Conservation (phyloP, 2,329 filamentous ascomycete species). For the Xenoacremonium recifei region DNA sequence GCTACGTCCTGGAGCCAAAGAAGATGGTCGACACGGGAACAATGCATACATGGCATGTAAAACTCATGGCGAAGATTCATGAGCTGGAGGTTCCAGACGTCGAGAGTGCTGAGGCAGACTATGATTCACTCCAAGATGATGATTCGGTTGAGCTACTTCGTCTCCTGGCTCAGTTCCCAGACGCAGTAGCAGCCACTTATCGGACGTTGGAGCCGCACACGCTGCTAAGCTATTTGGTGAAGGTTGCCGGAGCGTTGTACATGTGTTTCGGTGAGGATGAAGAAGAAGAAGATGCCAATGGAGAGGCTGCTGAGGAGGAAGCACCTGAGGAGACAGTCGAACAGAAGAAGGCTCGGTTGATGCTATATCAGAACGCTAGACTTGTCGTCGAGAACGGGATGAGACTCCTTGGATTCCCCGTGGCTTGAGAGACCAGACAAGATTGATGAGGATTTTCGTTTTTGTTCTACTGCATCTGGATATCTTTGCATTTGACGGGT, state of each 20-base stretch:
- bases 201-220: slow-evolving; percentile 66
- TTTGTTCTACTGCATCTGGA: too few relatives aligned
- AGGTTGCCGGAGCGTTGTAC: slow-evolving; percentile 5
- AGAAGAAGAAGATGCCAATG: neutral
- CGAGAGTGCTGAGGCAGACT: too few relatives aligned
- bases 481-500: too few relatives aligned
- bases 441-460: too few relatives aligned
- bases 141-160: slow-evolving; percentile 43
- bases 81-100: neutral
- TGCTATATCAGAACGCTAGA: slow-evolving; percentile 9
- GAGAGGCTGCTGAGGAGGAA: neutral
- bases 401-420: slow-evolving; percentile 11
- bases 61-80: neutral
- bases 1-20: slow-evolving; percentile 18
- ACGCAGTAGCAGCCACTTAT: slow-evolving; percentile 59
- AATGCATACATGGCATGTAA: slow-evolving; percentile 1
- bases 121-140: slow-evolving; percentile 1
- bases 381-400: slow-evolving; percentile 12
- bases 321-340: neutral
- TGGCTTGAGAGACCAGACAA: too few relatives aligned
- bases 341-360: slow-evolving; percentile 2
- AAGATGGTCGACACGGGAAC: slow-evolving; percentile 5
- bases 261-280: neutral
- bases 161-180: slow-evolving; percentile 61
- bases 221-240: slow-evolving; percentile 57